Percentiles rank a stretch among this genome's conserved stretches.
Evolutionary conservation across 176 grass and related monocot genomes (phyloP).

Genomic region (Cenchrus purpureus): DNA sequence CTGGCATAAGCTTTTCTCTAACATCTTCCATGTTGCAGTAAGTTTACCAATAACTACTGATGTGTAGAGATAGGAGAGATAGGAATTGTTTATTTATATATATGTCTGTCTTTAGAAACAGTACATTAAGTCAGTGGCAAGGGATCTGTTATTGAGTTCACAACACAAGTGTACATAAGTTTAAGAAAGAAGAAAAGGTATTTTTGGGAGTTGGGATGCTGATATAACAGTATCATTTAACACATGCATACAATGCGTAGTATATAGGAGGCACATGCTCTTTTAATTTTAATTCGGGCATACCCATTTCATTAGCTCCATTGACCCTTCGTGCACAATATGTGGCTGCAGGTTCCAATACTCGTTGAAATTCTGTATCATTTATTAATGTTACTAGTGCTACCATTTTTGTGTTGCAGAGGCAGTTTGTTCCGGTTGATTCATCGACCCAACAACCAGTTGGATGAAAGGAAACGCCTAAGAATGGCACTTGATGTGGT

Average conservation of each 20-base stretch:
- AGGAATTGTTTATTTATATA: background rate
- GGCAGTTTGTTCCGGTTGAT: constrained; percentile 96
- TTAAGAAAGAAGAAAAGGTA: constrained; percentile 18
- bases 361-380: constrained; percentile 11
- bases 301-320: constrained; percentile 23
- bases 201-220: background rate
- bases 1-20: background rate
- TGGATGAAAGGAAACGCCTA: constrained; percentile 84
- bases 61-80: constrained; percentile 1
- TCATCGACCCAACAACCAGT: constrained; percentile 91
- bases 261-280: background rate
- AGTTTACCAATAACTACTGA: constrained; percentile 34
- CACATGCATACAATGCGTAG: background rate
- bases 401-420: constrained; percentile 58
- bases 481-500: constrained; percentile 99
- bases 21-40: background rate
- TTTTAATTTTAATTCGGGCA: background rate
- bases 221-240: constrained; percentile 22
- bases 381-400: constrained; percentile 41
- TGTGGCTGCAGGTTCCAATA: constrained; percentile 35
- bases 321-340: constrained; percentile 32
- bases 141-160: background rate
- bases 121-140: constrained; percentile 9
- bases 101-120: constrained; percentile 23
- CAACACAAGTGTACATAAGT: background rate